Percentiles rank a stretch among this genome's conserved stretches.
Evolutionary conservation across 352 stramenopile species (phyloP).

Genomic region (Peronospora tabacina): DNA sequence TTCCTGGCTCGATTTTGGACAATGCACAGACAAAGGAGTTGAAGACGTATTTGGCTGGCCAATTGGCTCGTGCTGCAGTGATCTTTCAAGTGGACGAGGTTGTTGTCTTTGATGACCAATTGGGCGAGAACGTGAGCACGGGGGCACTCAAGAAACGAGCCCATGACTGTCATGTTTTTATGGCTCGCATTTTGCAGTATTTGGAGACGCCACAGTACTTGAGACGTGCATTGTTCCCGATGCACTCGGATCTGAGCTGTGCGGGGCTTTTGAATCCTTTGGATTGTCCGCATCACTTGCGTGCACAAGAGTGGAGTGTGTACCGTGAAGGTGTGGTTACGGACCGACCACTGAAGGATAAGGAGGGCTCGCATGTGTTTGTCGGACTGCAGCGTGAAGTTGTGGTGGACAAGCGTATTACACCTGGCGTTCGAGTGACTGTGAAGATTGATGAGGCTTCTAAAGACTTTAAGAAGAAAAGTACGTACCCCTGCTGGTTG

Average conservation of each 20-base stretch:
- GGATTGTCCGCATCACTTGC: conserved; percentile 95
- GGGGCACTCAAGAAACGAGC: conserved; percentile 45
- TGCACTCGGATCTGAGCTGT: conserved; percentile 96
- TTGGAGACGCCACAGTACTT: conserved; percentile 98
- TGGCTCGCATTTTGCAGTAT: conserved; percentile 93
- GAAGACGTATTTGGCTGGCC: conserved; percentile 92
- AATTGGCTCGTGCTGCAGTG: conserved; percentile 93
- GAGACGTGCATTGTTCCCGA: conserved; percentile 93
- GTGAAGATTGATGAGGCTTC: conserved; percentile 91
- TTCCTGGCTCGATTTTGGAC: conserved; percentile 94
- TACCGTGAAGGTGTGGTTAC: conserved; percentile 91
- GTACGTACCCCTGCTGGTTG: conserved; percentile 28
- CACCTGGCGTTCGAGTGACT: conserved; percentile 93
- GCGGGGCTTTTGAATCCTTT: conserved; percentile 93
- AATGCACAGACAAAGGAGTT: conserved; percentile 97
- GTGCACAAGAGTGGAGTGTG: conserved; percentile 87
- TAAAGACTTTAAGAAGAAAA: conserved; percentile 88
- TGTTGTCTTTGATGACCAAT: conserved; percentile 96
- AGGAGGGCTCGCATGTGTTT: conserved; percentile 79
- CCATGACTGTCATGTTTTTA: conserved; percentile 78
- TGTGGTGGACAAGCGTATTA: conserved; percentile 83
- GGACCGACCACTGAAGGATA: conserved; percentile 74
- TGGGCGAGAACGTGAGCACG: conserved; percentile 49
- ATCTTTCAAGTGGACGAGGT: conserved; percentile 99
- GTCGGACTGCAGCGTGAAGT: conserved; percentile 77